Evolutionary conservation across 805 yeast genomes (phyloP).

Genomic region (Metschnikowia lunata): DNA sequence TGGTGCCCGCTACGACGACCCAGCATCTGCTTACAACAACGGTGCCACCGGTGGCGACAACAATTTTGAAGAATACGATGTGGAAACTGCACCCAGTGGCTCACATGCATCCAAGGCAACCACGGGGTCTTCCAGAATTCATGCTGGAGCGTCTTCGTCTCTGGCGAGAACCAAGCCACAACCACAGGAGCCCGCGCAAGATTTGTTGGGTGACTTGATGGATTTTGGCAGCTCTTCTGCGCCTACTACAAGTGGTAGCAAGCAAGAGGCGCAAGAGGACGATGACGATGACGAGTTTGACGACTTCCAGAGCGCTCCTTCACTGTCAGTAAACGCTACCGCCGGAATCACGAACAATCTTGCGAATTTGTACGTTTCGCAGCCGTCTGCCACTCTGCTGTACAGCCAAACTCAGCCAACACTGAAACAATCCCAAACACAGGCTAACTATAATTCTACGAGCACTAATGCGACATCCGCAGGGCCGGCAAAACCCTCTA

Average conservation of each 20-base stretch:
- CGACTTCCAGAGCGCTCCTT: conserved; percentile 72
- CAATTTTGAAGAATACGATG: conserved; percentile 60
- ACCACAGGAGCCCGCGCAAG: conserved; percentile 33
- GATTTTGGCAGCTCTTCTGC: conserved; percentile 29
- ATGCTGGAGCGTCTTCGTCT: conserved; percentile 18
- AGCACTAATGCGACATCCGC: conserved; percentile 23
- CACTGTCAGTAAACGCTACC: conserved; percentile 20
- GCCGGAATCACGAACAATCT: conserved; percentile 20
- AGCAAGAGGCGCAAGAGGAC: conserved; percentile 23
- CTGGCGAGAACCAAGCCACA: conserved; percentile 23
- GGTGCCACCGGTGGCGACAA: conserved; percentile 34
- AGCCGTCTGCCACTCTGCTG: conserved; percentile 6
- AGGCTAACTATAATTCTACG: conserved; percentile 9
- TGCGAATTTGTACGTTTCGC: conserved; percentile 26
- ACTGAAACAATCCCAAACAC: conserved; percentile 8
- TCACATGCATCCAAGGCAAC: conserved; percentile 28
- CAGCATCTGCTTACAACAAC: conserved; percentile 40
- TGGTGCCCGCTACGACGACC: conserved; percentile 62
- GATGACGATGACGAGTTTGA: conserved; percentile 75
- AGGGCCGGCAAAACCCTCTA: conserved; percentile 39
- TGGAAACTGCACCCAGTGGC: conserved; percentile 20
- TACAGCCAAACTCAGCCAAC: conserved; percentile 5
- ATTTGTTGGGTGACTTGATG: conserved; percentile 46
- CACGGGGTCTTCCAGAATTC: conserved; percentile 32
- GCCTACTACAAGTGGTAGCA: conserved; percentile 7